Evolutionary conservation across 2,329 filamentous ascomycete species (phyloP), one percentile per base, ranked within the genome.

Genomic region (Dothiorella sarmentorum): DNA sequence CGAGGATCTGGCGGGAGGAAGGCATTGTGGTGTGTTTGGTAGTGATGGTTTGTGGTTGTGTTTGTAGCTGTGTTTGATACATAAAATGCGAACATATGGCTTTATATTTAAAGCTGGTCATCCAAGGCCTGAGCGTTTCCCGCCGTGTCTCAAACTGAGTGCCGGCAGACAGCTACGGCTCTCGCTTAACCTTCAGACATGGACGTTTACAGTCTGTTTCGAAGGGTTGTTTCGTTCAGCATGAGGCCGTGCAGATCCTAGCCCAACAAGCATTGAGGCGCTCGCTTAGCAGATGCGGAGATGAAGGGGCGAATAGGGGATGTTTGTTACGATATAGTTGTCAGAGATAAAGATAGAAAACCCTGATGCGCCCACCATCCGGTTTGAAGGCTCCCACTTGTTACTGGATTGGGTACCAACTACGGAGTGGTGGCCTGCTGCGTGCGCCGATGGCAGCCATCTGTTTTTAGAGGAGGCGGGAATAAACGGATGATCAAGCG

Each of bases 1-100:
- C 24, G 45, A 64, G n/a, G 31, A 63, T 47, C 27, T 61, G 51
- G 45, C 58, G 56, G 10, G 63, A 53, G 42, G 64, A 65, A 61
- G 61, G 53, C 64, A 65, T 65, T 55, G 2, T 27, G 20, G 37
- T 15, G 38, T 17, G 9, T 40, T 37, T 40, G 22, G 49, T 42
- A n/a, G 31, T 52, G 20, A 17, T 43, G 17, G 15, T 38, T 11
- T 35, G 24, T 29, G 31, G 7, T 20, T 29, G 22, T 40, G 52
- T 56, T 9, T 27, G 20, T 38, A 13, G 4, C 10, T 53, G 22
- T 13, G n/a, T 7, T 53, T 37, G 47, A 18, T 53, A 17, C 17
- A 31, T 22, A 7, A 27, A n/a, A 6, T 26, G 22, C 13, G 33
- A 15, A 13, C 4, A 1, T 2, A 20, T 18, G 45, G 18, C 11